Evolutionary conservation across 768 basidiomycete species (phyloP).

Genomic region (Phylloporus arenicola): DNA sequence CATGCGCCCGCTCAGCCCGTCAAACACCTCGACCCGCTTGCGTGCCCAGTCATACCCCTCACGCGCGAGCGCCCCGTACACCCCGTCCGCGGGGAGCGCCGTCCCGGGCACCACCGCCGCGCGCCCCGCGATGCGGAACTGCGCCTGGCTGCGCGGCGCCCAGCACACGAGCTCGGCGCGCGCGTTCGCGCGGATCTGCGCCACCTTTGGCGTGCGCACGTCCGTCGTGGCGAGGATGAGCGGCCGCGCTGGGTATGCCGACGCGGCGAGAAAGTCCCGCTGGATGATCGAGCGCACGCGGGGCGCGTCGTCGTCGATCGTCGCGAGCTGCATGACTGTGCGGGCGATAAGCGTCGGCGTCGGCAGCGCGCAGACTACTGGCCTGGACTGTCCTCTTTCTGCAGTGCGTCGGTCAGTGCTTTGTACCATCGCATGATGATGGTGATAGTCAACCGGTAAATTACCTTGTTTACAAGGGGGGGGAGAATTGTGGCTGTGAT

Average conservation of each 20-base stretch:
- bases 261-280: constrained; percentile 49
- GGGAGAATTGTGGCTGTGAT: no score
- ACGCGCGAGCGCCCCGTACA: constrained; percentile 30
- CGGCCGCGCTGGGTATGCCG: constrained; percentile 42
- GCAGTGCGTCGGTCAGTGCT: constrained; percentile 39
- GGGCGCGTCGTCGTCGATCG: constrained; percentile 33
- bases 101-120: constrained; percentile 49
- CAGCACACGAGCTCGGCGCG: constrained; percentile 68
- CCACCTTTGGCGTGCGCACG: constrained; percentile 62
- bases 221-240: constrained; percentile 68
- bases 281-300: constrained; percentile 65
- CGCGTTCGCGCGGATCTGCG: constrained; percentile 44
- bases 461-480: no score
- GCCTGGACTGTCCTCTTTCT: constrained; percentile 35
- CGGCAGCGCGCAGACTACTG: not conserved
- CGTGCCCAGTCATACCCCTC: constrained; percentile 53
- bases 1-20: constrained; percentile 53
- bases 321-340: constrained; percentile 52
- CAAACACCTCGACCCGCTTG: constrained; percentile 56
- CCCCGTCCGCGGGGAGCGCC: constrained; percentile 18
- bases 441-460: no score
- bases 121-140: constrained; percentile 64
- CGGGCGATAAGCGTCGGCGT: not conserved
- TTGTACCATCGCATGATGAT: constrained; percentile 38
- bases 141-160: constrained; percentile 59